Base-by-base conservation (phyloP, 768 basidiomycete genomes). In the Pleurotus giganteus region DNA sequence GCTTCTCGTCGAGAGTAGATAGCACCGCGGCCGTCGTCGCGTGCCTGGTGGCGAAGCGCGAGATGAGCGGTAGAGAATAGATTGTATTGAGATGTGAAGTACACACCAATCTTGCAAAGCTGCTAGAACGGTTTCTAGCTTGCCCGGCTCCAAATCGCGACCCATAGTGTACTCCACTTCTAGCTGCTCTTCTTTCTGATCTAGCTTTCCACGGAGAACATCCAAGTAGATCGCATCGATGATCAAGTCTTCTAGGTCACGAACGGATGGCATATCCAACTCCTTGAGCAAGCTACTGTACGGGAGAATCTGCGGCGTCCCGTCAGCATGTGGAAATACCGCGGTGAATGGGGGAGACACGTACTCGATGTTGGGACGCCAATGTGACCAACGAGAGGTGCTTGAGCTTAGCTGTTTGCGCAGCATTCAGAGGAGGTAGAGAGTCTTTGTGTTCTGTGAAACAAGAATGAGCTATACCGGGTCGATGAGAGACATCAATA, bases 151-250 rank as follows among this genome's bases (percentile, higher is more conserved):
- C n/a, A 99, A 74, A 70, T 99, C 96, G 53, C 96, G 73, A 0
- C 96, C 96, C 78, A 94, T 86, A 0, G 90, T 91, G 64, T 92
- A 94, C 69, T 96, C 91, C 31, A 99, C 85, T 69, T 96, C 91
- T 55, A 98, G 78, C 60, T 93, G 87, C 60, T 86, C 83, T 61
- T 91, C 82, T 66, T 91, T 91, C 71, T 98, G 96, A 70, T 98
- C 94, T 46, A 99, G 86, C 65, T 91, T 94, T 8, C 94, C 96
- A 47, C 85, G 84, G 32, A 99, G 78, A 34, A 97, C 76, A 66
- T 92, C 89, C 36, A 91, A 84, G n/a, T n/a, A n/a, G n/a, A n/a
- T n/a, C n/a, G n/a, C n/a, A n/a, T n/a, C n/a, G n/a, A n/a, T n/a
- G n/a, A n/a, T n/a, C n/a, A n/a, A n/a, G n/a, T n/a, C n/a, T n/a